Conservation (phyloP, 768 basidiomycete genomes). For the Dendrothele bispora region DNA sequence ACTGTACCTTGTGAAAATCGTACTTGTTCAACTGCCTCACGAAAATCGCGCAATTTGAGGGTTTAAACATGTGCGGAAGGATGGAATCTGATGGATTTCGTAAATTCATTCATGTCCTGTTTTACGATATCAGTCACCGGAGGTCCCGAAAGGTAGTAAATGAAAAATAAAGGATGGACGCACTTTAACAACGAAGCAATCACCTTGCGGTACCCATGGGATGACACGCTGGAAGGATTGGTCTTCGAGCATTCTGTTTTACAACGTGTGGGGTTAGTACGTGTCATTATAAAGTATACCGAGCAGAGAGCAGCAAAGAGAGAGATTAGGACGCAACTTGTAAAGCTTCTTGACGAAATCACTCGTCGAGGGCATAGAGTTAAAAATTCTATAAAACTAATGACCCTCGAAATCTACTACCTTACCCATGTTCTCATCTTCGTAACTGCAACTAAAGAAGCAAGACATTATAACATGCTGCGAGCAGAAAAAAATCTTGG, state of each 20-base stretch:
- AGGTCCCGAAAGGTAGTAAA: too few species aligned
- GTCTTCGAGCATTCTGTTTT: slow-evolving; percentile 74
- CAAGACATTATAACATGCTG: too few species aligned
- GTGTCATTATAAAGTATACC: slow-evolving; percentile 1
- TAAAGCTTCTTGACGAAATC: slow-evolving; percentile 95
- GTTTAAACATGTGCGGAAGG: slow-evolving; percentile 91
- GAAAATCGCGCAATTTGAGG: slow-evolving; percentile 91
- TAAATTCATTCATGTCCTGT: slow-evolving; percentile 92
- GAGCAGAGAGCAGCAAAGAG: not conserved
- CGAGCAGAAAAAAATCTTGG: too few species aligned
- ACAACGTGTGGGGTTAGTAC: too few species aligned
- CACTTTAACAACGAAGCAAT: slow-evolving; percentile 89
- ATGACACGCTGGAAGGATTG: slow-evolving; percentile 52
- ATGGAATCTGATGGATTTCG: slow-evolving; percentile 86
- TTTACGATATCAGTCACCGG: slow-evolving; percentile 1
- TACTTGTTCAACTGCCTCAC: slow-evolving; percentile 95
- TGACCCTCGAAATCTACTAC: too few species aligned
- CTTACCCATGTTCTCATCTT: too few species aligned
- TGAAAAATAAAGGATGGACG: slow-evolving; percentile 1
- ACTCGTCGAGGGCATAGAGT: slow-evolving; percentile 82
- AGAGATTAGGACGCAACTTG: slow-evolving; percentile 62
- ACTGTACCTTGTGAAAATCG: slow-evolving; percentile 89
- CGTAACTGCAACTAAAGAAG: too few species aligned
- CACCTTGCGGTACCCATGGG: slow-evolving; percentile 68
- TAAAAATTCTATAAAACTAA: too few species aligned